Conservation (phyloP, 805 yeast species). For the Wickerhamomyces bovis region DNA sequence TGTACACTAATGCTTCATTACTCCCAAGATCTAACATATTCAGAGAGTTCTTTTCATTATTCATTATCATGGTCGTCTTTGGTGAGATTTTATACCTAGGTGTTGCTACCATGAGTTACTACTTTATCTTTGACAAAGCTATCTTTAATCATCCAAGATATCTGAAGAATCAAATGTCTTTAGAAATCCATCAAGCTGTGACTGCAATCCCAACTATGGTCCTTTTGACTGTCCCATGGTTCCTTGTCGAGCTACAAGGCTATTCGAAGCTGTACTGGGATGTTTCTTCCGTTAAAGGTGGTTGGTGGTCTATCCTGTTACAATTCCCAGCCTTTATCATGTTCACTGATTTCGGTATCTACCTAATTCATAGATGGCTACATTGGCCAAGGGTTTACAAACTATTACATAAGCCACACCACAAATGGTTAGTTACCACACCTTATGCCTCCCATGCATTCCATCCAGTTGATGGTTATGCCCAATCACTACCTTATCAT, state of each 20-base stretch:
- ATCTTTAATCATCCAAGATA: constrained; percentile 95
- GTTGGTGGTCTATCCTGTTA: constrained; percentile 53
- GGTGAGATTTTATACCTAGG: constrained; percentile 80
- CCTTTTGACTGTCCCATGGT: constrained; percentile 82
- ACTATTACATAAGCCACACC: constrained; percentile 91
- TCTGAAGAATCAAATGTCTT: constrained; percentile 83
- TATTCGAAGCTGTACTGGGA: constrained; percentile 72
- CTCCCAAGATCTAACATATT: constrained; percentile 65
- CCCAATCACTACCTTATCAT: constrained; percentile 92
- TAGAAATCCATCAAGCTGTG: constrained; percentile 76
- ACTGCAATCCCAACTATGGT: constrained; percentile 90
- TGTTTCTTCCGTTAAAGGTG: constrained; percentile 57
- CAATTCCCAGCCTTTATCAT: constrained; percentile 78
- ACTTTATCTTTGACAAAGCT: constrained; percentile 76
- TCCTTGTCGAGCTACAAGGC: constrained; percentile 77
- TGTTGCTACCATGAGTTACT: constrained; percentile 73
- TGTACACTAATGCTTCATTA: constrained; percentile 57
- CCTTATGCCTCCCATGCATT: constrained; percentile 98
- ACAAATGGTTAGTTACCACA: constrained; percentile 98
- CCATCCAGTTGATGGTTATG: constrained; percentile 96
- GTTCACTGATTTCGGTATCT: constrained; percentile 92
- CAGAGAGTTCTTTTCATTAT: constrained; percentile 66
- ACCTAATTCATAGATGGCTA: constrained; percentile 84
- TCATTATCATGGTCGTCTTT: constrained; percentile 65
- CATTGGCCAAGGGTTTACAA: constrained; percentile 92